These are phyloP conservation scores for Backusella tarrabulga DNA, from an alignment of 192 early-diverging fungal species.

Conservation along the genomic window DNA sequence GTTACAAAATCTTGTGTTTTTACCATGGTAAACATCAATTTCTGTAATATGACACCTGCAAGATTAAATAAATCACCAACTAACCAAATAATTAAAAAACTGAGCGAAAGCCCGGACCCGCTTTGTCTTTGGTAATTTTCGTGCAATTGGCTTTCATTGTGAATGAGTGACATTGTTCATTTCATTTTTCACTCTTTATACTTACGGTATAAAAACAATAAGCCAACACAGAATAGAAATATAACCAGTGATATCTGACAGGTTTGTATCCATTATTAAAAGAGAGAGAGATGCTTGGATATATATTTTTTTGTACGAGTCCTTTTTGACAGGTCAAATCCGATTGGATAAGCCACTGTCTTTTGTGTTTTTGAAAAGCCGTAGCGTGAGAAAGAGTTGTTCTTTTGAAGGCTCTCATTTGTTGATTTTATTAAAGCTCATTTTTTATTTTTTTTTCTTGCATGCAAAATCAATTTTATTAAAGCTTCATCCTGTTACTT, in stretches of 20 bases:
- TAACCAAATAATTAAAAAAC: constrained; percentile 73
- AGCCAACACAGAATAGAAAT: constrained; percentile 75
- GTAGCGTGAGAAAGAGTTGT: no score
- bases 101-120: constrained; percentile 70
- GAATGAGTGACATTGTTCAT: constrained; percentile 44
- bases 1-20: constrained; percentile 6
- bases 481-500: no score
- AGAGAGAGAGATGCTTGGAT: neutral
- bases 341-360: neutral
- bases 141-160: constrained; percentile 62
- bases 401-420: no score
- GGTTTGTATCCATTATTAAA: neutral
- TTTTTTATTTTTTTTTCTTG: no score
- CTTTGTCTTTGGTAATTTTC: constrained; percentile 77
- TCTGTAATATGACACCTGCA: constrained; percentile 62
- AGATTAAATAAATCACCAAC: constrained; percentile 77
- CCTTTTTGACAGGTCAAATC: neutral
- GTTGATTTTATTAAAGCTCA: no score
- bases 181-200: neutral
- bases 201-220: constrained; percentile 75
- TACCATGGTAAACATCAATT: constrained; percentile 69
- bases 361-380: neutral
- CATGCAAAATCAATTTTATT: no score
- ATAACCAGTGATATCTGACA: constrained; percentile 47
- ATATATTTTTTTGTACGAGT: no score